Evolutionary conservation across 495 filamentous ascomycete genomes (phyloP), one percentile per base, ranked within the genome.

Genomic region (Geoglossum glabrum): DNA sequence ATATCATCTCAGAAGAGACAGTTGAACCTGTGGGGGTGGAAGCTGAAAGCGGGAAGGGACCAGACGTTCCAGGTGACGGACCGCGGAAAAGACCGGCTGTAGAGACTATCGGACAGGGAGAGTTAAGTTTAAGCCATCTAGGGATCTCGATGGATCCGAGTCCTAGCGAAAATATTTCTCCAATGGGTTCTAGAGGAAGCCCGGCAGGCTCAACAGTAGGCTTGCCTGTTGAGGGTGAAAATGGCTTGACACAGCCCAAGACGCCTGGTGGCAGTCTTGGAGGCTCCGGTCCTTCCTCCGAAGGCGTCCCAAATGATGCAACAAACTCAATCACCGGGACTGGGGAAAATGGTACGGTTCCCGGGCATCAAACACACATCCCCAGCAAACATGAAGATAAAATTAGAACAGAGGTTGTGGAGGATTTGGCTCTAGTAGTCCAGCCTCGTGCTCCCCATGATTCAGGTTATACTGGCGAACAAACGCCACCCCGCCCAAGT

Each of bases 41-140:
- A 17, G 30, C 61, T 71, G 25, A 71, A 65, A 56, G 69, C 64
- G 45, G 68, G 74, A 52, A 13, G 17, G 49, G 23, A 30, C 4
- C 17, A 13, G 49, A 52, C 7, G 25, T 10, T 15, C 11, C 28
- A 17, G 25, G 17, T n/a, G 19, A 52, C 17, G 31, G 54, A n/a
- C 55, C 28, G 13, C 49, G 17, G 59, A 87, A 86, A 63, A 79
- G 84, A 59, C 76, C 80, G 45, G 87, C 92, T 11, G 78, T 96
- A 17, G 87, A 93, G 66, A 99, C 93, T 3, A 71, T 99, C 23
- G 92, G 92, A 1, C 79, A 79, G 63, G 92, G 92, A 0, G 85
- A 96, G 65, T 73, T 98, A 47, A 90, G 85, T 66, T 78, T 97
- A 60, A 84, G 83, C 62, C 85, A 90, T 63, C 71, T 96, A 30